Evolutionary conservation across 225 moss, liverwort and hornwort species (phyloP), one percentile per base, ranked within the genome.

Genomic region (Rhytidiadelphus loreus): DNA sequence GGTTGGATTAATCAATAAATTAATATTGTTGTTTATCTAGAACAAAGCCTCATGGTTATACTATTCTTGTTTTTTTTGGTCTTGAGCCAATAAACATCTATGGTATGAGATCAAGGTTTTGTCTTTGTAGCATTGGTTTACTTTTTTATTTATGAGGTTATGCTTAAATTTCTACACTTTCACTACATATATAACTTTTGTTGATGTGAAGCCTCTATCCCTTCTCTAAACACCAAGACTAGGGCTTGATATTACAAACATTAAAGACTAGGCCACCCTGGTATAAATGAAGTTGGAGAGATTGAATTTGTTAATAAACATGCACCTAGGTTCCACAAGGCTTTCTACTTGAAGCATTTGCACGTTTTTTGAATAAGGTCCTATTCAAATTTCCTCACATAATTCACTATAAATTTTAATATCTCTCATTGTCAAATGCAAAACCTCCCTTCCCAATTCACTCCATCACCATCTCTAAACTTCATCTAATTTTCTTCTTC

Each of bases 331-430:
- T 11, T 37, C 3, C 0, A 2, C 2, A 2, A 13, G 35, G 10
- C 35, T 64, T 35, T n/a, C 4, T 12, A 2, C 20, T 68, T 68
- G n/a, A 22, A 68, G 35, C 6, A 68, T 5, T n/a, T 0, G 22
- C 4, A 39, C 1, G 0, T 4, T n/a, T 22, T n/a, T n/a, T n/a
- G 12, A 22, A 0, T n/a, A n/a, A n/a, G 22, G 12, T 68, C n/a
- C n/a, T 22, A n/a, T 4, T 22, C 7, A 22, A 68, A 68, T n/a
- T n/a, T 68, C 11, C 68, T 68, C n/a, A 68, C 4, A 7, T n/a
- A 10, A 64, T 39, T 13, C 24, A 69, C 1, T 69, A 12, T 13
- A 39, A 23, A 69, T 23, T 7, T 39, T 4, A 69, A 5, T 23
- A 69, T 13, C 70, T 70, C 23, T 16, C 5, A 9, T 35, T 69